These are phyloP conservation scores for Acrodontium crateriforme DNA, from an alignment of 2,329 filamentous ascomycete genomes.

Conservation along the genomic window DNA sequence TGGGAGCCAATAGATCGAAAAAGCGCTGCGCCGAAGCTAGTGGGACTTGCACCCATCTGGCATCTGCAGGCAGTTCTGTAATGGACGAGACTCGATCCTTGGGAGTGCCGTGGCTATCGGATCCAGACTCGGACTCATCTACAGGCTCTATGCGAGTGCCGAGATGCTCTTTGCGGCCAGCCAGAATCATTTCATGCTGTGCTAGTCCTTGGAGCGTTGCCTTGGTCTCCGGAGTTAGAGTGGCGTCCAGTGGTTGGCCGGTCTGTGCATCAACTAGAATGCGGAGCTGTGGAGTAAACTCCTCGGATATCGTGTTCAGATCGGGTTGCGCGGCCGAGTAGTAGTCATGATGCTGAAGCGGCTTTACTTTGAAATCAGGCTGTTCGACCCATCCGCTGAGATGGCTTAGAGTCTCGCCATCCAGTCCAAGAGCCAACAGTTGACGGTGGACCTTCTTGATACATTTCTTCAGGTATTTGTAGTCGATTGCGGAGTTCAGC, in stretches of 20 bases:
- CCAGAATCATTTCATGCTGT: constrained; percentile 29
- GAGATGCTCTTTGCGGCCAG: constrained; percentile 18
- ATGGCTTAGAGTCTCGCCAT: constrained; percentile 53
- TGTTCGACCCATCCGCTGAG: constrained; percentile 38
- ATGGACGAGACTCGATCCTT: constrained; percentile 2
- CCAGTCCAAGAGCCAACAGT: constrained; percentile 56
- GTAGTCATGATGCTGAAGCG: constrained; percentile 7
- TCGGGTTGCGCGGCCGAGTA: constrained; percentile 11
- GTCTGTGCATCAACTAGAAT: constrained; percentile 54
- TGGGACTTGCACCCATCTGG: constrained; percentile 52
- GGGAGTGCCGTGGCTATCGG: neutral
- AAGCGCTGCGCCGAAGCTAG: constrained; percentile 67
- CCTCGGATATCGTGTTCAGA: constrained; percentile 14
- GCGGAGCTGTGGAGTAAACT: constrained; percentile 54
- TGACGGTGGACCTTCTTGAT: constrained; percentile 68
- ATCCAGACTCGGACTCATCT: no score
- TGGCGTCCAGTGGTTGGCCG: constrained; percentile 55
- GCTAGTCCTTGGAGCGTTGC: constrained; percentile 49
- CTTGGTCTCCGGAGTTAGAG: constrained; percentile 50
- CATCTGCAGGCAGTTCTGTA: constrained; percentile 7
- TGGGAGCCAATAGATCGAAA: constrained; percentile 59
- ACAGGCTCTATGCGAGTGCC: constrained; percentile 1
- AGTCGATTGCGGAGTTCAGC: constrained; percentile 65
- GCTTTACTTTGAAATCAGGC: constrained; percentile 2
- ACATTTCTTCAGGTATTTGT: constrained; percentile 76